Base-by-base conservation (phyloP, 2,329 filamentous ascomycete species). In the Ceratocystis ficicola region DNA sequence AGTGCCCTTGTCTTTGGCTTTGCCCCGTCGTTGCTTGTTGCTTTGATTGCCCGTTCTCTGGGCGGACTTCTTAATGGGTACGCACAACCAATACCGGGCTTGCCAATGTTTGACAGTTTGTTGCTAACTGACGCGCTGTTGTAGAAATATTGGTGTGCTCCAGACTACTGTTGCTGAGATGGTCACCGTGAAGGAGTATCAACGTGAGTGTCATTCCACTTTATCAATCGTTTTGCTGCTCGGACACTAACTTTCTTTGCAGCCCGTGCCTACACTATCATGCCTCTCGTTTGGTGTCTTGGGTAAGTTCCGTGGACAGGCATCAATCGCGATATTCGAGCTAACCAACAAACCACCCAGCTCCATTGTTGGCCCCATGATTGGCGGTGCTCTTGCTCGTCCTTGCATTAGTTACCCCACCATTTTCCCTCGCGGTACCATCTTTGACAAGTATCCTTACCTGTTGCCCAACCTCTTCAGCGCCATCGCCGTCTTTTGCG, bases 281-380 rank as follows among this genome's bases (percentile, higher is more conserved):
- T 99, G 91, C 94, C 94, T 5, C 90, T 96, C 74, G 90, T 97
- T 30, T 99, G 94, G 94, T 96, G 92, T 73, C 82, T 99, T 72
- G 94, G 94, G 80, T 90, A 79, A 77, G 80, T 77, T 62, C n/a
- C 2, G 4, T 8, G 1, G 2, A 22, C 30, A 20, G 22, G 50
- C n/a, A 52, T 8, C 17, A 3, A 50, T 5, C 32, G 10, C 10
- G 44, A 25, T 22, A n/a, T 36, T 15, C 1, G 3, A 12, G 44
- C 59, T 63, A 59, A 63, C 30, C 63, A 59, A 63, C 30, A 44
- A 20, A 10, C 10, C 28, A 41, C 52, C 28, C 71, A 90, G 87
- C 71, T 96, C 93, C 32, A 96, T 97, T 71, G 81, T 96, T 70
- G 94, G 94, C 44, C 92, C 93, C 61, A 88, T 89, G 73, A 88